Evolutionary conservation across 192 early-diverging fungal species (phyloP).

Genomic region (Spizellomyces sp.): DNA sequence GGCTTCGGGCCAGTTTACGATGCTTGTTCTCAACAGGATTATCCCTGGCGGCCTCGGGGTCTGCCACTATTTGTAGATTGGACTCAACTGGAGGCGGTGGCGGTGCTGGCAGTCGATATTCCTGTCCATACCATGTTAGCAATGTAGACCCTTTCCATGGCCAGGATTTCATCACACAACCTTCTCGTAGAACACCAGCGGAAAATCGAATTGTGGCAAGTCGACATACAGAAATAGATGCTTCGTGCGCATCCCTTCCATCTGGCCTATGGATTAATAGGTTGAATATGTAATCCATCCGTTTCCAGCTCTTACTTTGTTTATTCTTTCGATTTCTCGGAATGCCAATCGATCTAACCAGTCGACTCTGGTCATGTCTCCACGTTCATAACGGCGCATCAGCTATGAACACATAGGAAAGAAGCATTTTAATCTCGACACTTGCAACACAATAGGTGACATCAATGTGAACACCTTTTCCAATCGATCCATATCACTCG

Average conservation of each 20-base stretch:
- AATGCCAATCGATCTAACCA: slow-evolving; percentile 94
- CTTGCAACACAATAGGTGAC: slow-evolving; percentile 2
- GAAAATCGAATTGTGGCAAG: slow-evolving; percentile 95
- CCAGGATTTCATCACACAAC: slow-evolving; percentile 18
- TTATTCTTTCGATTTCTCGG: slow-evolving; percentile 83
- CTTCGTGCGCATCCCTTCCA: slow-evolving; percentile 35
- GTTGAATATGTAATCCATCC: not conserved
- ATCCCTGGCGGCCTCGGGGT: slow-evolving; percentile 86
- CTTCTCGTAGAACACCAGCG: slow-evolving; percentile 90
- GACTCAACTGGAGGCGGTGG: slow-evolving; percentile 19
- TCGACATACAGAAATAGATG: slow-evolving; percentile 82
- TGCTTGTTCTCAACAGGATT: slow-evolving; percentile 97
- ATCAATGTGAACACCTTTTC: slow-evolving; percentile 66
- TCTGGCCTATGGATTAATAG: not conserved
- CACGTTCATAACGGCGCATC: slow-evolving; percentile 82
- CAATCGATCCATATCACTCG: slow-evolving; percentile 79
- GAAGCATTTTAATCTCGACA: not conserved
- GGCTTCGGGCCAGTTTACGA: slow-evolving; percentile 82
- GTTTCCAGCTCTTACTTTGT: slow-evolving; percentile 51
- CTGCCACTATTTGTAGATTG: slow-evolving; percentile 36
- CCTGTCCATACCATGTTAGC: slow-evolving; percentile 40
- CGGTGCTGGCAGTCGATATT: slow-evolving; percentile 51
- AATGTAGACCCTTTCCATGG: slow-evolving; percentile 9
- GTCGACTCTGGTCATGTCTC: slow-evolving; percentile 81
- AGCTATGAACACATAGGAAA: slow-evolving; percentile 30